phyloP scores from a whole-genome alignment of 1,284 basidiomycete species.

The Microbotryomycetes sp. region DNA sequence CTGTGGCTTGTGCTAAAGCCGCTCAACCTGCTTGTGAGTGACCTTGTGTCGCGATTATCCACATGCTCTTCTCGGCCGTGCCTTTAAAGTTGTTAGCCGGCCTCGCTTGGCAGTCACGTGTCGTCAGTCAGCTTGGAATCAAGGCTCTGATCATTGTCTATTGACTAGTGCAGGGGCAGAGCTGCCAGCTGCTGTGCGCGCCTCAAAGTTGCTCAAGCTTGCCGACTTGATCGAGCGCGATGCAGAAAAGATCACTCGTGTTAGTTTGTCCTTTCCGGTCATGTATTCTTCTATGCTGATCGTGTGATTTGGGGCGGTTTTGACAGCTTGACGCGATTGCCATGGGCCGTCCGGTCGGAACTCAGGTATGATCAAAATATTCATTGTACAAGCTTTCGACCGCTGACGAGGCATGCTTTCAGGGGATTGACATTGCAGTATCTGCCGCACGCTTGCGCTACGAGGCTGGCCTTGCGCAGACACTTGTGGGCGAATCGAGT shows the following conservation, averaged over 20 bases:
- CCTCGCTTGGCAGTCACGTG: too few relatives aligned
- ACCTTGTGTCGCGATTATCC: background rate
- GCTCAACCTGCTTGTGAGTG: constrained; percentile 6
- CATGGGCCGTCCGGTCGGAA: constrained; percentile 7
- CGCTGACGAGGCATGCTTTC: too few relatives aligned
- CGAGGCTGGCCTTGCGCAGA: constrained; percentile 4
- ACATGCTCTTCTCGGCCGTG: background rate
- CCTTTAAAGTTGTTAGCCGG: too few relatives aligned
- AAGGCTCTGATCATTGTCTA: too few relatives aligned
- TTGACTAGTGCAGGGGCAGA: constrained; percentile 5
- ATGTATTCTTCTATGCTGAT: too few relatives aligned
- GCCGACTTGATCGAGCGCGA: constrained; percentile 26
- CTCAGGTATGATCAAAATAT: background rate
- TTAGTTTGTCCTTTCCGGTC: constrained; percentile 1
- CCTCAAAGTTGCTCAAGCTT: constrained; percentile 11
- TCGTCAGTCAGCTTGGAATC: too few relatives aligned
- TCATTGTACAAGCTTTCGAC: background rate
- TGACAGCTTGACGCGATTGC: constrained; percentile 10
- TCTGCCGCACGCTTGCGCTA: background rate
- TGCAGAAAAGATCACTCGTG: constrained; percentile 12
- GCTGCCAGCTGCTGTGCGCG: background rate
- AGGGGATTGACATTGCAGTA: background rate
- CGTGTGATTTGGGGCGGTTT: too few relatives aligned
- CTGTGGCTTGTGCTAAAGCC: constrained; percentile 11
- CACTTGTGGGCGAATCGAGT: constrained; percentile 10